Base-by-base conservation (phyloP, 2,329 filamentous ascomycete genomes). In the Pseudogymnoascus sp. region DNA sequence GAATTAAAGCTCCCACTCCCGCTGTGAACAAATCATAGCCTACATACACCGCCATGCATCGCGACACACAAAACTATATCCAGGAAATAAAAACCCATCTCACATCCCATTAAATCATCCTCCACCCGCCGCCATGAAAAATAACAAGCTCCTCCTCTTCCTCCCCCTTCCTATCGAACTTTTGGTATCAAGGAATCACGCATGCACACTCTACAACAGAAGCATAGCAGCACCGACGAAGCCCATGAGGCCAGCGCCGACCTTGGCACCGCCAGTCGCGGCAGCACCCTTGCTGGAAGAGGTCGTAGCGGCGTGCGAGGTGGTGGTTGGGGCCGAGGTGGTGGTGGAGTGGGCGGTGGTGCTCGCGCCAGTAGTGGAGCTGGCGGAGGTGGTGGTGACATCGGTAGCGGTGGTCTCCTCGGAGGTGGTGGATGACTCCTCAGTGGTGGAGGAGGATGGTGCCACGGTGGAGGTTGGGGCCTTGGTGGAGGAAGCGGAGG, bases 141-240 rank as follows among this genome's bases (percentile, higher is more conserved):
- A n/a, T 16, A 54, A 8, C 48, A 31, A n/a, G 21, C 10, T 25
- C 48, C 48, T 54, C 25, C n/a, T 54, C 48, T 16, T 31, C 4
- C 4, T 54, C 48, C 10, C n/a, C 7, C 4, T 3, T 25, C 8
- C 25, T 54, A 54, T 25, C 23, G 14, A 54, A 54, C 48, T 54
- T 54, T 54, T 54, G 48, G 48, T 54, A 54, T 54, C 48, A 54
- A 54, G 25, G 23, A 11, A 54, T 54, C 48, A 54, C n/a, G 4
- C 48, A n/a, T 54, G 25, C 48, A 54, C 25, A 11, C 31, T 39
- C 14, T 61, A 61, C 57, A 61, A 61, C 28, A 61, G 21, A 6
- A 61, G 28, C 19, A 61, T 41, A 61, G 57, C 57, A 61, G 57
- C 57, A 23, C 57, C 57, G 11, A 61, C 28, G 8, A 61, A 61